Evolutionary conservation across 1,139 yeast species (phyloP).

Genomic region (Tardiomyces blankii): DNA sequence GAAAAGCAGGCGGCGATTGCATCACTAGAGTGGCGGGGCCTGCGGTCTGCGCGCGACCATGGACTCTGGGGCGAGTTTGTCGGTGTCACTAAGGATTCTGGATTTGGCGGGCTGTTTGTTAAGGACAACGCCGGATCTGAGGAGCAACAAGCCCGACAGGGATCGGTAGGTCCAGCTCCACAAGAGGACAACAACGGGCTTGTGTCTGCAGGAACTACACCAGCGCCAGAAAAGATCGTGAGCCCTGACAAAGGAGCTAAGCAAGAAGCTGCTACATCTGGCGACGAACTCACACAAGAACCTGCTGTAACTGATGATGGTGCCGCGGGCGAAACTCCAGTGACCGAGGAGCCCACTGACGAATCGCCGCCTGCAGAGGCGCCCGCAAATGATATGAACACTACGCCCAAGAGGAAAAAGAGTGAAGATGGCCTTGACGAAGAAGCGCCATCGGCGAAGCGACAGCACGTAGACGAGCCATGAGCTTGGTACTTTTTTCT

Average conservation of each 20-base stretch:
- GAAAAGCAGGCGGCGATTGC: constrained; percentile 1
- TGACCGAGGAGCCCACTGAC: not conserved
- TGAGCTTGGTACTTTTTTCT: not conserved
- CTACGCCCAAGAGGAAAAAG: too few species aligned
- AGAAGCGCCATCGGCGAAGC: not conserved
- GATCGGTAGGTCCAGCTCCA: not conserved
- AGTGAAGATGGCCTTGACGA: not conserved
- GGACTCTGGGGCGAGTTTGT: constrained; percentile 22
- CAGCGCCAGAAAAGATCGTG: too few species aligned
- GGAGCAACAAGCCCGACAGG: not conserved
- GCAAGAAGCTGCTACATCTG: too few species aligned
- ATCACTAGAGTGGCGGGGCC: constrained; percentile 19
- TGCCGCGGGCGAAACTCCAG: too few species aligned
- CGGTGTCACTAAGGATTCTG: constrained; percentile 12
- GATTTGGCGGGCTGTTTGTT: constrained; percentile 20
- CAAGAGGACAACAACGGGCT: too few species aligned
- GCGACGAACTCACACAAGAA: too few species aligned
- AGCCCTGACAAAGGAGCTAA: too few species aligned
- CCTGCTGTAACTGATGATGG: too few species aligned
- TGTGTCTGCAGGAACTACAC: too few species aligned
- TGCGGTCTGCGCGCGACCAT: constrained; percentile 22
- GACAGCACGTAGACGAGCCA: not conserved
- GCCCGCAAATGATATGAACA: too few species aligned
- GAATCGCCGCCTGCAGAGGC: not conserved
- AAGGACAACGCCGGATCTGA: not conserved